Conservation (phyloP, 2,329 filamentous ascomycete species). For the Hysterium pulicare region DNA sequence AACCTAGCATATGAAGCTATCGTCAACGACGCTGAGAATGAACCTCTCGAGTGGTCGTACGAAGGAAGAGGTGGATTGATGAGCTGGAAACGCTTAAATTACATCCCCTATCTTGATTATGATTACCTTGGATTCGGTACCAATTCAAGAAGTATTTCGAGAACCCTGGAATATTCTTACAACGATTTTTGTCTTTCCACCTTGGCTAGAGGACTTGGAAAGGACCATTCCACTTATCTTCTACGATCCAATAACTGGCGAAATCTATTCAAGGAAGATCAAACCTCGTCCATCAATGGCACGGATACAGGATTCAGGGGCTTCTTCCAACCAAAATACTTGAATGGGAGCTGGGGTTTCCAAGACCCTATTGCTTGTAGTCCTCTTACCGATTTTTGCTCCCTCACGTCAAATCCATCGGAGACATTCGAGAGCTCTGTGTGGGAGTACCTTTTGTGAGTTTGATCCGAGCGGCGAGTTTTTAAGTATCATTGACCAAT, state of each 20-base stretch:
- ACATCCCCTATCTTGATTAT: constrained; percentile 39
- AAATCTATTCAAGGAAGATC: constrained; percentile 56
- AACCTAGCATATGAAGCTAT: constrained; percentile 36
- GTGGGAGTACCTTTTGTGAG: constrained; percentile 71
- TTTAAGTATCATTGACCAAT: no score
- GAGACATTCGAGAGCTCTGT: constrained; percentile 71
- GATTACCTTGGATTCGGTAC: constrained; percentile 44
- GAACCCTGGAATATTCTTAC: constrained; percentile 43
- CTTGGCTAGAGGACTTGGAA: constrained; percentile 57
- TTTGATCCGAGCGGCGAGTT: no score
- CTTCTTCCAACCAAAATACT: constrained; percentile 66
- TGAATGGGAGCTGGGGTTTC: constrained; percentile 65
- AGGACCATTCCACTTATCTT: constrained; percentile 53
- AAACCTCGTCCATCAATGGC: constrained; percentile 33
- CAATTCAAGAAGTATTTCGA: constrained; percentile 38
- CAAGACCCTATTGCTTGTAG: constrained; percentile 56
- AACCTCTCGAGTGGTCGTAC: constrained; percentile 38
- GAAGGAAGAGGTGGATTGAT: constrained; percentile 36
- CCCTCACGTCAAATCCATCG: constrained; percentile 43
- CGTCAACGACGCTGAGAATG: constrained; percentile 38
- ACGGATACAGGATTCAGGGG: constrained; percentile 64
- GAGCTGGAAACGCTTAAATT: constrained; percentile 35
- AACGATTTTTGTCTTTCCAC: constrained; percentile 57
- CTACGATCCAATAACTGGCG: constrained; percentile 62
- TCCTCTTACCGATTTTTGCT: constrained; percentile 29